Evolutionary conservation across 192 early-diverging fungal genomes (phyloP).

Genomic region (Backusella luteola): DNA sequence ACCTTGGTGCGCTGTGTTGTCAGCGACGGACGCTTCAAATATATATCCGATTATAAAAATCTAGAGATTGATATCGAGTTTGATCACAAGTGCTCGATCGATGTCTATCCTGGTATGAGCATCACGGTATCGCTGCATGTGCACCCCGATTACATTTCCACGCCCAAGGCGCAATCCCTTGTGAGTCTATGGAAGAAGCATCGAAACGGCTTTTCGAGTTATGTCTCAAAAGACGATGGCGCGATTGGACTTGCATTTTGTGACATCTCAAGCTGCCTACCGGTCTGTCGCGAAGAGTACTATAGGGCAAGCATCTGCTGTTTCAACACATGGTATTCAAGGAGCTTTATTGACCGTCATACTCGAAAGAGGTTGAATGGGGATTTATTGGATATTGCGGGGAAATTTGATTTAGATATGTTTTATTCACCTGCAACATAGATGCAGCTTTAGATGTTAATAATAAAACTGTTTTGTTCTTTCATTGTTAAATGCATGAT

Average conservation of each 20-base stretch:
- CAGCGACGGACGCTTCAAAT: conserved; percentile 26
- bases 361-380: background rate
- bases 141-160: conserved; percentile 10
- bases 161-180: background rate
- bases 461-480: too few species aligned
- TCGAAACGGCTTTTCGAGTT: conserved; percentile 12
- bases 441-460: too few species aligned
- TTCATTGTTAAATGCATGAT: background rate
- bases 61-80: conserved; percentile 11
- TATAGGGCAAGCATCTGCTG: conserved; percentile 22
- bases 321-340: conserved; percentile 26
- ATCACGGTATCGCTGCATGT: conserved; percentile 25
- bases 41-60: conserved; percentile 13
- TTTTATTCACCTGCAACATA: conserved; percentile 24
- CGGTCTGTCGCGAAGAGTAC: conserved; percentile 12
- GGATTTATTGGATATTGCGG: conserved; percentile 17
- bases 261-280: conserved; percentile 11
- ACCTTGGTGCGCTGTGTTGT: conserved; percentile 25
- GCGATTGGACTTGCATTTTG: conserved; percentile 25
- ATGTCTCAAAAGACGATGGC: conserved; percentile 24
- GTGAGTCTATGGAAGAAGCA: background rate
- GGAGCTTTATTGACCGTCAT: background rate
- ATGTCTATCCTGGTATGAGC: conserved; percentile 16
- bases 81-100: conserved; percentile 29
- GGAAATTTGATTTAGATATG: conserved; percentile 23